Conservation (phyloP, 208 protist genomes). For the Leishmania major region DNA sequence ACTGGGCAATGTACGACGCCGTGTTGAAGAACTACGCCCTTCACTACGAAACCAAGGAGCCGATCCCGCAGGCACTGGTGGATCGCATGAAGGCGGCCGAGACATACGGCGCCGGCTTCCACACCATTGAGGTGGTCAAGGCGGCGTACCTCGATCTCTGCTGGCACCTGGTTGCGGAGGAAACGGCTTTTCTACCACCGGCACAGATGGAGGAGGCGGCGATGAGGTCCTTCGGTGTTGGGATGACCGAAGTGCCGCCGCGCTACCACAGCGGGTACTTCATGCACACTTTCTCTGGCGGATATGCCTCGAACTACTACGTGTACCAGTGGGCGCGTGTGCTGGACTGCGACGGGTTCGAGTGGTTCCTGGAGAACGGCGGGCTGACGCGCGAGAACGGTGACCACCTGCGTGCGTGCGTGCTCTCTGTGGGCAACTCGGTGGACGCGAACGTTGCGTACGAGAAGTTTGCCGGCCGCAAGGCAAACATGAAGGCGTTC, state of each 20-base stretch:
- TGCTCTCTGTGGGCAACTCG: slow-evolving; percentile 63
- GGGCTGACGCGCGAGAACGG: slow-evolving; percentile 56
- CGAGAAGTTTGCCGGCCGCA: slow-evolving; percentile 37
- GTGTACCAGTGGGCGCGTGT: slow-evolving; percentile 73
- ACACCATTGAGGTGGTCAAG: slow-evolving; percentile 54
- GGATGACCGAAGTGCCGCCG: slow-evolving; percentile 23
- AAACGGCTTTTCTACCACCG: slow-evolving; percentile 16
- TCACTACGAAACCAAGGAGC: slow-evolving; percentile 56
- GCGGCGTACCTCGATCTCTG: slow-evolving; percentile 52
- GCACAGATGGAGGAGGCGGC: slow-evolving; percentile 37
- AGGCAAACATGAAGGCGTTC: slow-evolving; percentile 36
- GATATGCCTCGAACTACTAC: slow-evolving; percentile 75
- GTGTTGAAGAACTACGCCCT: slow-evolving; percentile 58
- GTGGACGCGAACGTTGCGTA: slow-evolving; percentile 49
- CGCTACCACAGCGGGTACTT: slow-evolving; percentile 58
- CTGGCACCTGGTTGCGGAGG: slow-evolving; percentile 48
- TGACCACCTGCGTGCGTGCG: slow-evolving; percentile 60
- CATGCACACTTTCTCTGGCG: slow-evolving; percentile 68
- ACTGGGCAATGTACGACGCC: slow-evolving; percentile 52
- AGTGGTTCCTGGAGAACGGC: slow-evolving; percentile 66
- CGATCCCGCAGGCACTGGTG: slow-evolving; percentile 49
- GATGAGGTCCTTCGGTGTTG: slow-evolving; percentile 15
- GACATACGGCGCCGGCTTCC: slow-evolving; percentile 40
- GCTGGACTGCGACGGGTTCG: slow-evolving; percentile 63
- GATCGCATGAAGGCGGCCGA: slow-evolving; percentile 41